Evolutionary conservation across 768 basidiomycete genomes (phyloP).

Genomic region (Grammothele lineata): DNA sequence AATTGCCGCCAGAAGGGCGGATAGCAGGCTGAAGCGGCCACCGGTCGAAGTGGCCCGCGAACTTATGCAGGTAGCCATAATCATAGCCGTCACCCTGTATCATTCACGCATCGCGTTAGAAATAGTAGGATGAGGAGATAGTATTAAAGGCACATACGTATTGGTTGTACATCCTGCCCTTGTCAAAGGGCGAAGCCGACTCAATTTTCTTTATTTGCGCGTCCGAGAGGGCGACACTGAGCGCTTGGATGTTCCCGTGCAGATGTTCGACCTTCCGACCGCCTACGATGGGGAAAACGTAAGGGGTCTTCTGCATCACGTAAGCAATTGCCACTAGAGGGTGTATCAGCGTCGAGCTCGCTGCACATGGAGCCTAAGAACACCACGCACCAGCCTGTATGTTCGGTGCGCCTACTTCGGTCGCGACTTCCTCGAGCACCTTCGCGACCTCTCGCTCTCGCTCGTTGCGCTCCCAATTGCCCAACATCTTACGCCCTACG

Average conservation of each 20-base stretch:
- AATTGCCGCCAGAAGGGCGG: too few relatives aligned
- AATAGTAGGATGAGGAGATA: background rate
- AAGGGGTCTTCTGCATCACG: constrained; percentile 25
- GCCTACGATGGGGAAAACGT: constrained; percentile 18
- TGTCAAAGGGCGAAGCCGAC: constrained; percentile 17
- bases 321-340: constrained; percentile 23
- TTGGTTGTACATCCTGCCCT: constrained; percentile 10
- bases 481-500: constrained; percentile 6
- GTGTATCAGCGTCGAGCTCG: constrained; percentile 7
- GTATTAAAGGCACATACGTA: background rate
- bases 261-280: constrained; percentile 18
- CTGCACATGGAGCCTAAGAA: too few relatives aligned
- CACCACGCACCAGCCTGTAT: constrained; percentile 1
- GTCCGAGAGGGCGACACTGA: constrained; percentile 10
- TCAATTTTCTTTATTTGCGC: constrained; percentile 23
- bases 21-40: constrained; percentile 19
- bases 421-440: constrained; percentile 37
- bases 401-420: constrained; percentile 32
- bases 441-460: constrained; percentile 28
- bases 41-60: constrained; percentile 20
- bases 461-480: constrained; percentile 32
- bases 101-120: background rate
- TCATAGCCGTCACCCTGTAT: constrained; percentile 14
- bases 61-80: constrained; percentile 7
- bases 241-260: constrained; percentile 17